Evolutionary conservation across 495 filamentous ascomycete species (phyloP).

Genomic region (Neurospora sp.): DNA sequence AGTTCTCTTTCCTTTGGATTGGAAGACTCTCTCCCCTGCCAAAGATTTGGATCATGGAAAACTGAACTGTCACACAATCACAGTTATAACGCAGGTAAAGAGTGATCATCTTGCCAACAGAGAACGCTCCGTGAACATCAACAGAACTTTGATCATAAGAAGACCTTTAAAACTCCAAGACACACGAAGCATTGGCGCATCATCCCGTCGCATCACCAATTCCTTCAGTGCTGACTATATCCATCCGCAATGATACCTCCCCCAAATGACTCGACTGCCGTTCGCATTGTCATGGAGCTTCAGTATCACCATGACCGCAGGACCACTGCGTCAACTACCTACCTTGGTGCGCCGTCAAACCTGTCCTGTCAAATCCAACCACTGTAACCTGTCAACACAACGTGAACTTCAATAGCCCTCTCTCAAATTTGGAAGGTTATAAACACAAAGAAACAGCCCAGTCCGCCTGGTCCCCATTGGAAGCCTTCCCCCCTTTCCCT

Average conservation of each 20-base stretch:
- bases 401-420: background rate
- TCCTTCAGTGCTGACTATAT: background rate
- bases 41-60: background rate
- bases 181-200: background rate
- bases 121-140: background rate
- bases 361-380: background rate
- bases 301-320: background rate
- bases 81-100: no score
- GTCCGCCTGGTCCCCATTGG: background rate
- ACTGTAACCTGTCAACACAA: background rate
- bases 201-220: background rate
- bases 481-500: background rate
- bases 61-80: background rate
- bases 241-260: background rate
- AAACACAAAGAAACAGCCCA: background rate
- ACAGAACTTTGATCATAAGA: background rate
- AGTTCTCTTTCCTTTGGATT: background rate
- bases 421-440: background rate
- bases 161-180: background rate
- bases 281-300: background rate
- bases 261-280: background rate
- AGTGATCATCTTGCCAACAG: no score
- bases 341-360: background rate
- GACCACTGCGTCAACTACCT: background rate
- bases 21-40: background rate